Percentiles rank a stretch among this genome's conserved stretches.
Conservation (phyloP, 208 protist species). For the Leptomonas pyrrhocoris region DNA sequence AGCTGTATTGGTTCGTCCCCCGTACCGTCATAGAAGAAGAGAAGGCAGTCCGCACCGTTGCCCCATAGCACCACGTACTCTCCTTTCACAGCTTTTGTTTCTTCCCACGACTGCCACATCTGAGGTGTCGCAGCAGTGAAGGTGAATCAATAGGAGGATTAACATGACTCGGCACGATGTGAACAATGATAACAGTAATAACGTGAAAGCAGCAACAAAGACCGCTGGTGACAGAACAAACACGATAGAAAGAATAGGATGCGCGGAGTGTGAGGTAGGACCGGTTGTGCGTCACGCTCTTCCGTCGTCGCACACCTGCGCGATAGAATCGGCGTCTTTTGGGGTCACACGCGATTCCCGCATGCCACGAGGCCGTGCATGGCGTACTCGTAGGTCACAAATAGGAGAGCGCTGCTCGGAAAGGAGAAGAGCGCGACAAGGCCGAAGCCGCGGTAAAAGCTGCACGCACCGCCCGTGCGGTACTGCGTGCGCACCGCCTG, state of each 20-base stretch:
- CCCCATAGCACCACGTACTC: too few species aligned
- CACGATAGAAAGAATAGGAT: not conserved
- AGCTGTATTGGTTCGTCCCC: too few species aligned
- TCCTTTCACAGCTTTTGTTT: too few species aligned
- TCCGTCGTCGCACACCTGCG: too few species aligned
- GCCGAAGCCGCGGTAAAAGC: slow-evolving; percentile 70
- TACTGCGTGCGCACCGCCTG: slow-evolving; percentile 43
- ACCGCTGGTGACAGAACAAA: not conserved
- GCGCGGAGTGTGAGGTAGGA: not conserved
- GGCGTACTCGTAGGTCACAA: slow-evolving; percentile 45
- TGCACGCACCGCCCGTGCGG: slow-evolving; percentile 46
- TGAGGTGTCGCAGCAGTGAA: too few species aligned
- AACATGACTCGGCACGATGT: too few species aligned
- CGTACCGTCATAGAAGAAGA: too few species aligned
- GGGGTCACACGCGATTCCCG: not conserved
- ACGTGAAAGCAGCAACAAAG: not conserved
- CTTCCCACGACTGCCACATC: too few species aligned
- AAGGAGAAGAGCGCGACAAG: slow-evolving; percentile 71
- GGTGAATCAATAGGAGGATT: too few species aligned
- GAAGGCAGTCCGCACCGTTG: too few species aligned
- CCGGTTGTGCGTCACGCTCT: too few species aligned
- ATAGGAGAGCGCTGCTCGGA: slow-evolving; percentile 68
- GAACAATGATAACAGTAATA: not conserved
- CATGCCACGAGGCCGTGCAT: not conserved
- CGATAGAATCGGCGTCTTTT: too few species aligned